phyloP scores from a whole-genome alignment of 1,284 basidiomycete species.

The Peniophora sp. region DNA sequence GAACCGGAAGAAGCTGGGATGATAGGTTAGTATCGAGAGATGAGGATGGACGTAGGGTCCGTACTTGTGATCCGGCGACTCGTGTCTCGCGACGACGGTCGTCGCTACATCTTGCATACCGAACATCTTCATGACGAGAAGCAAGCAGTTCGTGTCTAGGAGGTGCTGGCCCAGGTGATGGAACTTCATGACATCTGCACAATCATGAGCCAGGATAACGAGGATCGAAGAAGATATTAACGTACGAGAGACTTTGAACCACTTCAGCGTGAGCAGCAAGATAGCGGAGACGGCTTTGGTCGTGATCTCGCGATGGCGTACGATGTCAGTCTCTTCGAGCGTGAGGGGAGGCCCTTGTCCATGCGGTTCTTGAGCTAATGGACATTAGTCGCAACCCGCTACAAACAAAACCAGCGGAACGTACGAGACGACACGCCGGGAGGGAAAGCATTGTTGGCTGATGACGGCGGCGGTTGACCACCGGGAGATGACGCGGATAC shows the following conservation, averaged over 20 bases:
- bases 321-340: conserved; percentile 92
- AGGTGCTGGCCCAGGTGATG: conserved; percentile 94
- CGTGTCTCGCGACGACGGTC: conserved; percentile 82
- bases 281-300: conserved; percentile 97
- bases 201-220: conserved; percentile 2
- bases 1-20: conserved; percentile 89
- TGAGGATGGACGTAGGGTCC: conserved; percentile 17
- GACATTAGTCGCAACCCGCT: background rate
- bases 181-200: conserved; percentile 92
- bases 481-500: conserved; percentile 67
- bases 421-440: conserved; percentile 64
- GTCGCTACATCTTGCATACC: conserved; percentile 87
- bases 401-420: conserved; percentile 16
- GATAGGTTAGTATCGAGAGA: conserved; percentile 8
- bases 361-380: conserved; percentile 52
- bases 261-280: conserved; percentile 84
- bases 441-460: conserved; percentile 58
- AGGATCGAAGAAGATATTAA: conserved; percentile 22
- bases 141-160: conserved; percentile 91
- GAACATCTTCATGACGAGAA: conserved; percentile 97
- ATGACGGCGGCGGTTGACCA: conserved; percentile 48
- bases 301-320: conserved; percentile 94
- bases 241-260: conserved; percentile 96
- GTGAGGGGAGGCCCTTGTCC: conserved; percentile 64
- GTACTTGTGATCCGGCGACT: conserved; percentile 82